Evolutionary conservation across 805 yeast species (phyloP).

Genomic region (Lachancea nothofagi): DNA sequence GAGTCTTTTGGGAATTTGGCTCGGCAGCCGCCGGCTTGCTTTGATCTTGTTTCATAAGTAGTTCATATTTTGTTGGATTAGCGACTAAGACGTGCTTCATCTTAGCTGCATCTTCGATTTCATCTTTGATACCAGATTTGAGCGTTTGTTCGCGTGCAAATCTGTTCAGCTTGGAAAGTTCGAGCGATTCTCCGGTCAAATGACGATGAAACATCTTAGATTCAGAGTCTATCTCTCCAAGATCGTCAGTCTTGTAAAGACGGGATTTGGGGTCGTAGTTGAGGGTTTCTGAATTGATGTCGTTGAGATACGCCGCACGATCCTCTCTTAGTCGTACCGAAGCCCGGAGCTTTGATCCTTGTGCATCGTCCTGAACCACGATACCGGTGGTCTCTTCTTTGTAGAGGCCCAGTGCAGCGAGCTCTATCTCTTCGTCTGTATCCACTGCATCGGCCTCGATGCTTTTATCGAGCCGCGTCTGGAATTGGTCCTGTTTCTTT

Average conservation of each 20-base stretch:
- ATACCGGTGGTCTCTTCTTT: conserved; percentile 19
- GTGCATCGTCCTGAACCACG: conserved; percentile 18
- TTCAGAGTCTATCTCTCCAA: conserved; percentile 36
- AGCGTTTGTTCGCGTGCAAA: conserved; percentile 45
- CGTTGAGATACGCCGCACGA: conserved; percentile 61
- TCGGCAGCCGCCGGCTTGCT: background rate
- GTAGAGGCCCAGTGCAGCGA: conserved; percentile 37
- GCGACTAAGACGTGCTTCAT: conserved; percentile 31
- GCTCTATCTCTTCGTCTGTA: conserved; percentile 41
- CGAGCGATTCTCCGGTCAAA: conserved; percentile 51
- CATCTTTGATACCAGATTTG: conserved; percentile 26
- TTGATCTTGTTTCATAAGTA: conserved; percentile 15
- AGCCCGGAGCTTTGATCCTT: conserved; percentile 16
- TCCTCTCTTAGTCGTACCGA: conserved; percentile 65
- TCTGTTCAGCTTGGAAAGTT: conserved; percentile 43
- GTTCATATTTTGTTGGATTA: conserved; percentile 33
- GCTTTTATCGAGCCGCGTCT: conserved; percentile 9
- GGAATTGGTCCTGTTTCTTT: conserved; percentile 40
- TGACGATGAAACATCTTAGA: conserved; percentile 48
- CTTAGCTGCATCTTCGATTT: conserved; percentile 23
- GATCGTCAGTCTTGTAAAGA: conserved; percentile 29
- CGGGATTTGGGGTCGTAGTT: conserved; percentile 54
- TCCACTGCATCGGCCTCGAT: conserved; percentile 25
- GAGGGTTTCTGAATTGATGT: conserved; percentile 41
- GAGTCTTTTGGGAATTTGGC: conserved; percentile 8